Base-by-base conservation (phyloP, 1,139 yeast species). In the Lodderomyces pseudojiufengensis region DNA sequence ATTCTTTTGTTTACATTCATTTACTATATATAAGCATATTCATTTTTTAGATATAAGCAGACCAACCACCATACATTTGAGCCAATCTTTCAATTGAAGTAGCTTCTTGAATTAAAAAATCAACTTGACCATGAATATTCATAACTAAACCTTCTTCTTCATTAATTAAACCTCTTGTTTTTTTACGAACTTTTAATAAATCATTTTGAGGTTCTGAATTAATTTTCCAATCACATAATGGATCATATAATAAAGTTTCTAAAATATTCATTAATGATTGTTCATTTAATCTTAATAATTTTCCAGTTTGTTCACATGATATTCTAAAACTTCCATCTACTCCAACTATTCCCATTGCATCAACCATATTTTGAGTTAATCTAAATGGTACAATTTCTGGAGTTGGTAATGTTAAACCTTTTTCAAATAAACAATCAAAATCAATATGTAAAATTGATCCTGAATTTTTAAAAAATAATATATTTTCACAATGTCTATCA, bases 311-410 rank as follows among this genome's bases (percentile, higher is more conserved):
- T 54, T 92, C 98, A 53, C 95, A 82, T 0, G 95, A 74, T 38
- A 76, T 77, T 44, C 97, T 71, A 57, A 88, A 94, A 1, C 86
- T 71, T 0, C 98, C 99, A 52, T 94, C 98, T 26, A 86, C 81
- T 1, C 95, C 95, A 36, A 83, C 77, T 1, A 88, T 79, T 2
- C 98, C 97, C 70, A 88, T 78, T 0, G 96, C 97, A 59, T 88
- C 96, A 4, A 81, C 78, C 73, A 94, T 73, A 51, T 92, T 90
- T 35, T 78, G 86, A 0, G 98, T 92, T 34, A 94, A 59, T 43
- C 99, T 68, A 57, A 94, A 94, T 0, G 98, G 99, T 2, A 94
- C 98, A 25, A 87, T 66, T 54, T 94, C 99, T 0, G 98, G 99
- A 6, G 78, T 76, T 1, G 80, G 81, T 22, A 84, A 62, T 2